phyloP scores from a whole-genome alignment of 345 rosid species.

The Carallia pectinifolia region DNA sequence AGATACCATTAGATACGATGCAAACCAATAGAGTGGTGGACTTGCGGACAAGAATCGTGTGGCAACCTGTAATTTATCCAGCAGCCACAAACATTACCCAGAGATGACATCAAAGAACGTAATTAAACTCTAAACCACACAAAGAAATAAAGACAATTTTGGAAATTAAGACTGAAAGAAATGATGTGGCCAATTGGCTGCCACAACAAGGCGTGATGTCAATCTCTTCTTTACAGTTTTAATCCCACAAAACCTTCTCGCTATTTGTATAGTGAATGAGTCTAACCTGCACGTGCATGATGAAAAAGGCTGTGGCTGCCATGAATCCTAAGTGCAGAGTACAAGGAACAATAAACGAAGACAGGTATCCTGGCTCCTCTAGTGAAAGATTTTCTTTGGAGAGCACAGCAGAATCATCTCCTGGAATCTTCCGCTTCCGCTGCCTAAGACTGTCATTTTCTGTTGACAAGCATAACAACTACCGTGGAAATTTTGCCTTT shows the following conservation, averaged over 20 bases:
- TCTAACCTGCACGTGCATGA: constrained; percentile 92
- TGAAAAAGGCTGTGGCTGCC: constrained; percentile 72
- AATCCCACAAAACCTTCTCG: not conserved
- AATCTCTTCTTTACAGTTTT: not conserved
- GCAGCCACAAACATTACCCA: not conserved
- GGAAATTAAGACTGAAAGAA: not conserved
- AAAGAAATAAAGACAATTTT: not conserved
- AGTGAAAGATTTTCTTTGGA: constrained; percentile 26
- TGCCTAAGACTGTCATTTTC: constrained; percentile 45
- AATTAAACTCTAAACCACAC: not conserved
- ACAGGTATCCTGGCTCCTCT: constrained; percentile 38
- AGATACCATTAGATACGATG: constrained; percentile 46
- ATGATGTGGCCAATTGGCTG: not conserved
- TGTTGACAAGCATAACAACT: constrained; percentile 26
- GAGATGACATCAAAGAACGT: not conserved
- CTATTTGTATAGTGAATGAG: not conserved
- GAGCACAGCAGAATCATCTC: constrained; percentile 17
- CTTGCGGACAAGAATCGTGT: constrained; percentile 90
- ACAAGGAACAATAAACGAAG: constrained; percentile 61
- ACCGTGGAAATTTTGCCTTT: not conserved
- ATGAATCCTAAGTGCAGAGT: constrained; percentile 64
- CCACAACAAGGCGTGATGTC: not conserved
- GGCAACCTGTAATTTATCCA: constrained; percentile 56
- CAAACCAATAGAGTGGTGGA: constrained; percentile 88
- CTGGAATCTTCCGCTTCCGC: constrained; percentile 46